phyloP scores from a whole-genome alignment of 225 moss, liverwort and hornwort species.

The Climacium dendroides region DNA sequence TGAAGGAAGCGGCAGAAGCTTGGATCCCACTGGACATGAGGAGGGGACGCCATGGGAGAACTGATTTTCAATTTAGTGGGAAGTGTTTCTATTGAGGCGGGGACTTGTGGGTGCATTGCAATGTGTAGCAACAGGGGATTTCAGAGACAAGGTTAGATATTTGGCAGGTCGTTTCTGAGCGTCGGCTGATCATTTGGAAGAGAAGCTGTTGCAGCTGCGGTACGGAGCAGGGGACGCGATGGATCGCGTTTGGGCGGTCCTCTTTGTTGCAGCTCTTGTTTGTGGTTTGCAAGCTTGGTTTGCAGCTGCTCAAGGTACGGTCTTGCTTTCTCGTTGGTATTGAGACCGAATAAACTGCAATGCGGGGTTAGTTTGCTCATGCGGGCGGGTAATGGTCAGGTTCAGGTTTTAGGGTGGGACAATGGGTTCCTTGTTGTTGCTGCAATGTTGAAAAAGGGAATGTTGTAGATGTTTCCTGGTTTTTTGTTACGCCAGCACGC shows the following conservation, averaged over 20 bases:
- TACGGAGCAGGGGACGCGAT: not conserved
- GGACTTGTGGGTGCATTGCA: not conserved
- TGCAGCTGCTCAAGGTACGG: slow-evolving; percentile 11
- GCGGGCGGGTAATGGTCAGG: not conserved
- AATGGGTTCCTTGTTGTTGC: not conserved
- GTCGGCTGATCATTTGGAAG: not conserved
- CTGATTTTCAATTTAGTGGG: not conserved
- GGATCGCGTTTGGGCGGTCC: not conserved
- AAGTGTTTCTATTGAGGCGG: not conserved
- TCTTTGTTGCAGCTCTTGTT: not conserved
- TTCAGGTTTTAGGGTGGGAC: not conserved
- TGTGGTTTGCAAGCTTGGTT: not conserved
- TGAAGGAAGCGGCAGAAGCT: not conserved
- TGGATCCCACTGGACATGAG: not conserved
- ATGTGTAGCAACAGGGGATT: not conserved
- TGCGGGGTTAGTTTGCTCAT: not conserved
- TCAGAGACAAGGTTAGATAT: not conserved
- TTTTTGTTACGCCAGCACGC: not conserved
- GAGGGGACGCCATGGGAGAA: not conserved
- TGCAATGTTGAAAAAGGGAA: not conserved
- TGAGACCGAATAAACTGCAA: not conserved
- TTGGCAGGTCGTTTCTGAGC: not conserved
- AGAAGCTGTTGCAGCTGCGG: not conserved
- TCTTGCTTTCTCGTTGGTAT: not conserved
- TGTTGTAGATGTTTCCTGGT: not conserved